phyloP scores from a whole-genome alignment of 345 rosid species.

The Arabis hirsuta region DNA sequence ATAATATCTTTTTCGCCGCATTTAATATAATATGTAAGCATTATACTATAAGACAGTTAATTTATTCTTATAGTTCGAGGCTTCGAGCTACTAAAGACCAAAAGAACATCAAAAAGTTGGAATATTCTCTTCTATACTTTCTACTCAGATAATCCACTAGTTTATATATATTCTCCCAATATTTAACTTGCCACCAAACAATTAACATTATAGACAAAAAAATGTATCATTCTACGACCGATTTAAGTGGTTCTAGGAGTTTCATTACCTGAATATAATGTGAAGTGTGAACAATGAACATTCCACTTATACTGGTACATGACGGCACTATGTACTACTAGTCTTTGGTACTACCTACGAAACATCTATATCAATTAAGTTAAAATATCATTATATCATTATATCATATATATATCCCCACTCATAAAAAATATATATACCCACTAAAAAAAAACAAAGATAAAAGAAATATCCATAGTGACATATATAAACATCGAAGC shows the following conservation, averaged over 20 bases:
- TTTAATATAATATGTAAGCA: conserved; percentile 29
- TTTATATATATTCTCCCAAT: neutral
- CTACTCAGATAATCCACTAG: conserved; percentile 31
- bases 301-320: conserved; percentile 31
- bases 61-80: neutral
- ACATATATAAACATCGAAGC: conserved; percentile 6
- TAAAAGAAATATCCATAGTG: conserved; percentile 1
- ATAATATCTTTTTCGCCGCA: too few species aligned
- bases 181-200: conserved; percentile 25
- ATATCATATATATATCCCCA: neutral
- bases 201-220: conserved; percentile 1
- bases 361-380: neutral
- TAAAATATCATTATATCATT: neutral
- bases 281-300: conserved; percentile 13
- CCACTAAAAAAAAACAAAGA: neutral
- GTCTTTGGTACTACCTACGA: conserved; percentile 13
- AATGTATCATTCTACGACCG: conserved; percentile 8
- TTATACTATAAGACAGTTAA: conserved; percentile 1
- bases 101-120: conserved; percentile 42
- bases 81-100: conserved; percentile 39
- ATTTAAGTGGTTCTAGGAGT: neutral
- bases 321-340: conserved; percentile 16
- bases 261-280: neutral
- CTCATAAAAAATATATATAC: neutral
- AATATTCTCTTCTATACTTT: conserved; percentile 42